A percentile compares a stretch with the other conserved stretches of the same genome.
Evolutionary conservation across 2,329 filamentous ascomycete species (phyloP).

Genomic region (Microascus cirrosus): DNA sequence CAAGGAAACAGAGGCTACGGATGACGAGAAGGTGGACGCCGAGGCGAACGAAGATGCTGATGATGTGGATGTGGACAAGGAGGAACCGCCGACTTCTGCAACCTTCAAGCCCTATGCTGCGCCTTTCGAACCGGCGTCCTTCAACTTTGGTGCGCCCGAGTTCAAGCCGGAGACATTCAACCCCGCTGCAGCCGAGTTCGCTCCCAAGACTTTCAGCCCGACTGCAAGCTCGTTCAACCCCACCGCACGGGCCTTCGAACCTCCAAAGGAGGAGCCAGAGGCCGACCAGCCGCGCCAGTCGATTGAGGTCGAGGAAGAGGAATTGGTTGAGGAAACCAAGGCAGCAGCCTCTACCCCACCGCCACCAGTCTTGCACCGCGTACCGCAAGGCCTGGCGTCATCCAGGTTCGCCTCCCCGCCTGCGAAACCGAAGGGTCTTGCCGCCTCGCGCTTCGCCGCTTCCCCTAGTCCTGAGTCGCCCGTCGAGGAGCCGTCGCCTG

Average conservation of each 20-base stretch:
- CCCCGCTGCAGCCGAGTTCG: background rate
- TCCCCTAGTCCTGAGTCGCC: conserved; percentile 14
- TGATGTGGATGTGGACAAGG: background rate
- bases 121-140: background rate
- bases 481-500: background rate
- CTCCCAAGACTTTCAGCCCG: background rate
- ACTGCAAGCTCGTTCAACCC: background rate
- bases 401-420: conserved; percentile 10
- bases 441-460: conserved; percentile 36
- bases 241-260: background rate
- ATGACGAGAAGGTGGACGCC: background rate
- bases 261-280: conserved; percentile 3
- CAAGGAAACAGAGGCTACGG: background rate
- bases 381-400: conserved; percentile 4
- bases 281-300: conserved; percentile 1
- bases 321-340: conserved; percentile 8
- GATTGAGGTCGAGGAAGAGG: background rate
- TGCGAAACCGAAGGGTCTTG: conserved; percentile 24
- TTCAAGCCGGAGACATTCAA: background rate
- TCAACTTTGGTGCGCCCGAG: background rate
- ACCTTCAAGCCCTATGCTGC: background rate
- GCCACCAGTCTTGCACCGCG: conserved; percentile 11
- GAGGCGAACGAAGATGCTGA: background rate
- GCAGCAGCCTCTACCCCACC: conserved; percentile 5
- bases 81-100: background rate